phyloP scores from a whole-genome alignment of 805 yeast species.

The Ogataea paraovalis region DNA sequence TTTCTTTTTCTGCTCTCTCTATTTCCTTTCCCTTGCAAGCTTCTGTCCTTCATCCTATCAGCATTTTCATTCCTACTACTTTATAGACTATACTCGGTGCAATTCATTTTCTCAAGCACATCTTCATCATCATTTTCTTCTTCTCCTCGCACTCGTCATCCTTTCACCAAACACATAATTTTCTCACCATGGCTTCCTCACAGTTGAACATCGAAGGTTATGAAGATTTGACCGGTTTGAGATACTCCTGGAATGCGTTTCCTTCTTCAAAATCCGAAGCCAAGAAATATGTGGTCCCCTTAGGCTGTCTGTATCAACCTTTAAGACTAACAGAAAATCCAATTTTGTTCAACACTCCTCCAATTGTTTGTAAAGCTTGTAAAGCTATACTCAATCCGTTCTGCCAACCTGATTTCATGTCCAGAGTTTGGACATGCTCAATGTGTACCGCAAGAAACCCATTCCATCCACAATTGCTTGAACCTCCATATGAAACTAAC shows the following conservation, averaged over 20 bases:
- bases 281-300: conserved; percentile 48
- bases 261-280: conserved; percentile 54
- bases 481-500: conserved; percentile 34
- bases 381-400: conserved; percentile 52
- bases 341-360: conserved; percentile 34
- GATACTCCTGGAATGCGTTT: conserved; percentile 68
- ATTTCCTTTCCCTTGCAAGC: too few relatives aligned
- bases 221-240: conserved; percentile 71
- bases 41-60: too few relatives aligned
- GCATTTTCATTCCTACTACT: too few relatives aligned
- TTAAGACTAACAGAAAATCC: conserved; percentile 41
- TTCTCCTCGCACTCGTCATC: background rate
- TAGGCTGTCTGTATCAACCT: conserved; percentile 59
- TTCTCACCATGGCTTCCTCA: background rate
- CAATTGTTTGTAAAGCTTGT: conserved; percentile 52
- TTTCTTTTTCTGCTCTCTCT: too few relatives aligned
- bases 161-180: background rate
- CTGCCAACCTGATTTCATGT: conserved; percentile 33
- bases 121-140: too few relatives aligned
- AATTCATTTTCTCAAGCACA: too few relatives aligned
- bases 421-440: conserved; percentile 50
- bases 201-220: conserved; percentile 38
- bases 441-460: conserved; percentile 49
- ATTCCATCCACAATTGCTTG: conserved; percentile 25
- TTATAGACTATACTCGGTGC: too few relatives aligned